These are phyloP conservation scores for Limonium bicolor DNA, from an alignment of 148 eudicot genomes.

Conservation along the genomic window DNA sequence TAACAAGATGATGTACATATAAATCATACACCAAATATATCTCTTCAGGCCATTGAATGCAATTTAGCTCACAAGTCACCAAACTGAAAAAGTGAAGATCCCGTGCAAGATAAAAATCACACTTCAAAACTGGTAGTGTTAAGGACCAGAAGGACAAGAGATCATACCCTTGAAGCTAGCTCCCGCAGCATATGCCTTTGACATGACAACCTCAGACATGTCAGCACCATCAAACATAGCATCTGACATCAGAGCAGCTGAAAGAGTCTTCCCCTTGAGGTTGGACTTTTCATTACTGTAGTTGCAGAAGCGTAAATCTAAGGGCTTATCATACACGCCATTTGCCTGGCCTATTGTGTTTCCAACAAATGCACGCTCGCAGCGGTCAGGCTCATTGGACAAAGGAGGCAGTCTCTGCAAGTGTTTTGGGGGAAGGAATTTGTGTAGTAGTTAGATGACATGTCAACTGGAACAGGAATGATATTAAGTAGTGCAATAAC, in stretches of 20 bases:
- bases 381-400: slow-evolving; percentile 75
- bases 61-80: too few relatives aligned
- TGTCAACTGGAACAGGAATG: too few relatives aligned
- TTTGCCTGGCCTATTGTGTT: slow-evolving; percentile 98
- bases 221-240: slow-evolving; percentile 99
- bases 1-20: too few relatives aligned
- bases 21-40: too few relatives aligned
- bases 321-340: slow-evolving; percentile 90
- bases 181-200: slow-evolving; percentile 99
- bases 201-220: slow-evolving; percentile 94
- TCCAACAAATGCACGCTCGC: slow-evolving; percentile 93
- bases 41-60: too few relatives aligned
- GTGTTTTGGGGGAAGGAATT: neutral
- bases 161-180: slow-evolving; percentile 87
- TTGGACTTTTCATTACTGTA: slow-evolving; percentile 72
- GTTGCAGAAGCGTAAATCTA: slow-evolving; percentile 90
- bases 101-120: too few relatives aligned
- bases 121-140: too few relatives aligned
- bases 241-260: slow-evolving; percentile 94
- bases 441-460: neutral
- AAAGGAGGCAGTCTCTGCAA: slow-evolving; percentile 89
- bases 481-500: neutral
- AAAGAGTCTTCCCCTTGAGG: slow-evolving; percentile 87
- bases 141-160: neutral
- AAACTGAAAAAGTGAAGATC: neutral